Conservation (phyloP, 1,284 basidiomycete species). For the Papiliotrema laurentii region DNA sequence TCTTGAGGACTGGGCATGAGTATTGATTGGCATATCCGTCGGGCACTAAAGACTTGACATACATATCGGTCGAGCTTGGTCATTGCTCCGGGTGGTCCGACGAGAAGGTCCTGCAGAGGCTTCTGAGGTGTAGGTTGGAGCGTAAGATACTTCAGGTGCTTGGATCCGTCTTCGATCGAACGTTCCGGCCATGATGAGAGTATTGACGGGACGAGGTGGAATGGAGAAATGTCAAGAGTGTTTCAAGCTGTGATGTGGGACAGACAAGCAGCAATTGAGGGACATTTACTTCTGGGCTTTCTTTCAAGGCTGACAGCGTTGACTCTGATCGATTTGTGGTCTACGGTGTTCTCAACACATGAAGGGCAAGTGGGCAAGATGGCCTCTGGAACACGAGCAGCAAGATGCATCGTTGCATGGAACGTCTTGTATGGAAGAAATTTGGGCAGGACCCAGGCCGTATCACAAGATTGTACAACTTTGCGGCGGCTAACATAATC, state of each 20-base stretch:
- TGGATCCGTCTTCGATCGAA: slow-evolving; percentile 83
- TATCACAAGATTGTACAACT: slow-evolving; percentile 2
- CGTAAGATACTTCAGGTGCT: slow-evolving; percentile 75
- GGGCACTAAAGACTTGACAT: background rate
- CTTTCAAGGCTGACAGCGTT: too few relatives aligned
- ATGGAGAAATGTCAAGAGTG: too few relatives aligned
- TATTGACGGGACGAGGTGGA: too few relatives aligned
- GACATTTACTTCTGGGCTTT: too few relatives aligned
- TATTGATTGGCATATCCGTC: background rate
- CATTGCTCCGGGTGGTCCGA: slow-evolving; percentile 54
- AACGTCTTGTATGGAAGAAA: slow-evolving; percentile 7
- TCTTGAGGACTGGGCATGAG: slow-evolving; percentile 66
- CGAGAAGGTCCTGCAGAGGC: slow-evolving; percentile 37
- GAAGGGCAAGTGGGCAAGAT: background rate
- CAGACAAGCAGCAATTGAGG: too few relatives aligned
- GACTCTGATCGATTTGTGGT: too few relatives aligned
- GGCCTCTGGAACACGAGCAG: background rate
- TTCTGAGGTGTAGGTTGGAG: slow-evolving; percentile 58
- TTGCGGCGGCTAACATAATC: slow-evolving; percentile 15
- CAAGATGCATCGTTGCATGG: too few relatives aligned
- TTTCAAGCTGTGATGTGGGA: too few relatives aligned
- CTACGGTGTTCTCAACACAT: too few relatives aligned
- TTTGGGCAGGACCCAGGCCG: slow-evolving; percentile 45
- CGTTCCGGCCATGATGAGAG: slow-evolving; percentile 24
- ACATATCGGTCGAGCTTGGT: slow-evolving; percentile 68